These are phyloP conservation scores for Entomortierella chlamydospora DNA, from an alignment of 192 early-diverging fungal genomes.

Conservation along the genomic window DNA sequence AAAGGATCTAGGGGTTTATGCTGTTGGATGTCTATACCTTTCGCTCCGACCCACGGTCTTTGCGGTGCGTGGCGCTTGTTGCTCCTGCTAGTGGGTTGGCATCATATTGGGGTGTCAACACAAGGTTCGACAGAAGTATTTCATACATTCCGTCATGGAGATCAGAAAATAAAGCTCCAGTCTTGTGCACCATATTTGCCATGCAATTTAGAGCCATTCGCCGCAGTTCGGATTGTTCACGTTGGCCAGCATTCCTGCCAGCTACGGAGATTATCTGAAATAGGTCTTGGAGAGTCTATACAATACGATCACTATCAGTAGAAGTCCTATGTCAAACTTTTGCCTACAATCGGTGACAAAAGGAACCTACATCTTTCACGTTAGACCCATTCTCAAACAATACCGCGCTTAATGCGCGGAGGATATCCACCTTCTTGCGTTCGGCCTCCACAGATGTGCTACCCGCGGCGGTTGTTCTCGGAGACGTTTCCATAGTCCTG, in stretches of 20 bases:
- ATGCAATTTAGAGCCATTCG: slow-evolving; percentile 77
- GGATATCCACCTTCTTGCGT: slow-evolving; percentile 54
- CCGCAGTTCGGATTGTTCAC: slow-evolving; percentile 51
- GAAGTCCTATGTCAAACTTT: neutral
- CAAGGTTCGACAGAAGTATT: slow-evolving; percentile 60
- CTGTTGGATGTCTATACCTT: slow-evolving; percentile 12
- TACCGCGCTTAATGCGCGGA: slow-evolving; percentile 63
- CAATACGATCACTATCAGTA: neutral
- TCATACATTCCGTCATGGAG: slow-evolving; percentile 64
- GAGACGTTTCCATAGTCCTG: neutral
- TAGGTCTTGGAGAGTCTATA: slow-evolving; percentile 44
- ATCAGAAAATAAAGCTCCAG: slow-evolving; percentile 61
- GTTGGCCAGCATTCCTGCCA: slow-evolving; percentile 21
- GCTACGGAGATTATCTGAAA: slow-evolving; percentile 31
- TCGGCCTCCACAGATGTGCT: slow-evolving; percentile 9
- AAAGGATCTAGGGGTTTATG: too few species aligned
- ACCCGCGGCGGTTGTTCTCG: neutral
- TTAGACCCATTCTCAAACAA: slow-evolving; percentile 61
- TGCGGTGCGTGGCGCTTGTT: slow-evolving; percentile 6
- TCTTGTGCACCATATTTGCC: slow-evolving; percentile 72
- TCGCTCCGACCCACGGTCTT: slow-evolving; percentile 29
- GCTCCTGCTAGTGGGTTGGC: neutral
- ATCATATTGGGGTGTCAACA: slow-evolving; percentile 16
- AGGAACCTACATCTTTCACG: slow-evolving; percentile 51
- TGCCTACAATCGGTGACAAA: neutral